A percentile compares a stretch with the other conserved stretches of the same genome.
Evolutionary conservation across 352 stramenopile species (phyloP).

Genomic region (Ochromonadaceae sp.): DNA sequence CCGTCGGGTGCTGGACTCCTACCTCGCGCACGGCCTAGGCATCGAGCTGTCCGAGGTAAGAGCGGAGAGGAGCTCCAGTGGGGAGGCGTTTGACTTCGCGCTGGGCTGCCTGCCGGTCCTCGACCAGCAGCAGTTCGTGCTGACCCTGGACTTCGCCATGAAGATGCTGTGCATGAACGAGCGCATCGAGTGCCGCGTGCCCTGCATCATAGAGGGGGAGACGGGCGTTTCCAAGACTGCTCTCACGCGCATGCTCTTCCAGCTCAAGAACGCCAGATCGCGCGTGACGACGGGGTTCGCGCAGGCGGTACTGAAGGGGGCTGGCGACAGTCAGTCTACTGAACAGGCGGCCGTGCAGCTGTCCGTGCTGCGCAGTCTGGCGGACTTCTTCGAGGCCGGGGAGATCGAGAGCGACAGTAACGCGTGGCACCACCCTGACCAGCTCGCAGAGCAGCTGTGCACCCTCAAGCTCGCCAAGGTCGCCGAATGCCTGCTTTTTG

Average conservation of each 20-base stretch:
- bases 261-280: slow-evolving; percentile 34
- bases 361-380: too few relatives aligned
- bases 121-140: slow-evolving; percentile 33
- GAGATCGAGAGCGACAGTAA: too few relatives aligned
- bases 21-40: slow-evolving; percentile 31
- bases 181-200: slow-evolving; percentile 30
- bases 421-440: too few relatives aligned
- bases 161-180: slow-evolving; percentile 36
- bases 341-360: too few relatives aligned
- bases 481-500: too few relatives aligned
- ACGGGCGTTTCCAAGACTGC: slow-evolving; percentile 37
- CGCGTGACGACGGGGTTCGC: too few relatives aligned
- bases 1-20: slow-evolving; percentile 29
- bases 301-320: too few relatives aligned
- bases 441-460: too few relatives aligned
- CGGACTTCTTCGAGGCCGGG: too few relatives aligned
- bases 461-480: too few relatives aligned
- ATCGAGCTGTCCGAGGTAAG: slow-evolving; percentile 23
- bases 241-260: slow-evolving; percentile 34
- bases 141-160: slow-evolving; percentile 35
- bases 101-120: slow-evolving; percentile 24
- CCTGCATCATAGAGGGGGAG: slow-evolving; percentile 36
- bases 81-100: neutral
- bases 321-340: too few relatives aligned
- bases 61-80: slow-evolving; percentile 19